Evolutionary conservation across 2,329 filamentous ascomycete genomes (phyloP).

Genomic region (Tricladium varicosporioides): DNA sequence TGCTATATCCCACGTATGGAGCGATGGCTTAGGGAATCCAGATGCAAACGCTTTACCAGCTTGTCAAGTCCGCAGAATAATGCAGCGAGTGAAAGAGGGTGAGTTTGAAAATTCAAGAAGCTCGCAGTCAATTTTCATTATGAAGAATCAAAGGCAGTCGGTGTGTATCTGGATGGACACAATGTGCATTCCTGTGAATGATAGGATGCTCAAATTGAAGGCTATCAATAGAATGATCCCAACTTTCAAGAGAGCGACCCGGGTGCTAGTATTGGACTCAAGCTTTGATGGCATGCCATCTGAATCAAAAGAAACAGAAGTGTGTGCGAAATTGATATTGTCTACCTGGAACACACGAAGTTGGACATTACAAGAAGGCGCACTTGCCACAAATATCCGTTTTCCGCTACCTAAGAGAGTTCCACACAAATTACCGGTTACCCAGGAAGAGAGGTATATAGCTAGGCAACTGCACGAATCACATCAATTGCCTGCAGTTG

Average conservation of each 20-base stretch:
- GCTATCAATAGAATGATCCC: conserved; percentile 34
- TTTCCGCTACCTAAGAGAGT: neutral
- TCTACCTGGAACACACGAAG: neutral
- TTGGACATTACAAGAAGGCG: conserved; percentile 21
- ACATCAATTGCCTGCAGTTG: neutral
- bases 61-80: conserved; percentile 12
- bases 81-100: neutral
- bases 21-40: conserved; percentile 21
- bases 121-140: too few species aligned
- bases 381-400: neutral
- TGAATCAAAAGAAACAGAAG: neutral
- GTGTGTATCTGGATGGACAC: conserved; percentile 34
- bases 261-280: conserved; percentile 36
- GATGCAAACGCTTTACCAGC: conserved; percentile 14
- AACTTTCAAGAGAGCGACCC: conserved; percentile 33
- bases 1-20: conserved; percentile 24
- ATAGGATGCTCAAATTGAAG: conserved; percentile 22
- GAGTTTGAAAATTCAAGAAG: too few species aligned
- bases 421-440: neutral
- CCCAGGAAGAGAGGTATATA: neutral
- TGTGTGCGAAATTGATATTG: neutral
- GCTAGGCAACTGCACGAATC: neutral
- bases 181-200: conserved; percentile 33
- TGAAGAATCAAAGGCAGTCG: neutral
- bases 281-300: neutral